Percentiles rank a stretch among this genome's conserved stretches.
Evolutionary conservation across 345 rosid genomes (phyloP).

Genomic region (Abelmoschus esculentus): DNA sequence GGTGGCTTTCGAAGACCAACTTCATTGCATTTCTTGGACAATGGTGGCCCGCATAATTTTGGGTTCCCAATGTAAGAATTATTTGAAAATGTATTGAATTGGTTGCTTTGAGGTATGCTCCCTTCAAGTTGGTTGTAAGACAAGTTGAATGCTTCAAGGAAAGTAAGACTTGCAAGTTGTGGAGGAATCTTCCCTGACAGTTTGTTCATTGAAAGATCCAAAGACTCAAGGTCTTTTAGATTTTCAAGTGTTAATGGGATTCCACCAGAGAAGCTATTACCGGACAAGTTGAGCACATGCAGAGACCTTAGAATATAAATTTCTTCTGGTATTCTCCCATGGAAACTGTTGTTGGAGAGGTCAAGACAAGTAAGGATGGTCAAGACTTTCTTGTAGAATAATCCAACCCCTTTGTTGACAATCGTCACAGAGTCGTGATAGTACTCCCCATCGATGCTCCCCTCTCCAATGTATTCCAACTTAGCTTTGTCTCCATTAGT

Average conservation of each 20-base stretch:
- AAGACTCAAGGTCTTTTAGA: not conserved
- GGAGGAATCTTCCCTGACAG: not conserved
- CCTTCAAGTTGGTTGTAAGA: not conserved
- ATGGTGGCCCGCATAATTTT: too few relatives aligned
- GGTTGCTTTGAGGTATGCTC: not conserved
- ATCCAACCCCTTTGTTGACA: not conserved
- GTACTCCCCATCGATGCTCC: not conserved
- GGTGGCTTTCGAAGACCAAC: not conserved
- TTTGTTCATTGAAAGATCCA: not conserved
- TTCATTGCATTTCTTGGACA: too few relatives aligned
- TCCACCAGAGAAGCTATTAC: not conserved
- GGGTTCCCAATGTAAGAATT: not conserved
- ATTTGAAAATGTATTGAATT: not conserved
- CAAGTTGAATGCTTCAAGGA: not conserved
- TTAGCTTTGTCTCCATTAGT: not conserved
- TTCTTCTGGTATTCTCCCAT: conserved; percentile 8
- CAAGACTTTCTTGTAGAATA: not conserved
- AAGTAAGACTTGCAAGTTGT: not conserved
- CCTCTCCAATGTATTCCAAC: not conserved
- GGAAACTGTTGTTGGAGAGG: conserved; percentile 11
- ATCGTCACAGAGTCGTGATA: not conserved
- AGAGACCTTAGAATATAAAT: not conserved
- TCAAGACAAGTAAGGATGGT: not conserved
- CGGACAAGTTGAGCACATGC: not conserved
- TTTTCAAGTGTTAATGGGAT: not conserved